These are phyloP conservation scores for Cyberlindnera subsufficiens DNA, from an alignment of 805 yeast genomes.

Conservation along the genomic window DNA sequence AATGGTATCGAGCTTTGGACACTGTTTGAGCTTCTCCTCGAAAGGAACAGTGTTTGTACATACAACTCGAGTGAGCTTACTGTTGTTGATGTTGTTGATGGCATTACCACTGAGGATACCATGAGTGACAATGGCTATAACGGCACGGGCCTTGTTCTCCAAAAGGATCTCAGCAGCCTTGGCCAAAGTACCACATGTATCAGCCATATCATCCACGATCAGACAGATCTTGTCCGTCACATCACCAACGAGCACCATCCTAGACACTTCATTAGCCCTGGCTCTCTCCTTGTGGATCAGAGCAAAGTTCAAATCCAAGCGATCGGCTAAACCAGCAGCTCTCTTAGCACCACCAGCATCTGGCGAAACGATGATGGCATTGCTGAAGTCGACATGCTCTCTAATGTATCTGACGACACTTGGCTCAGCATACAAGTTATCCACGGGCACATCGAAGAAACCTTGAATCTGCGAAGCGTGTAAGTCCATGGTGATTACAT, in stretches of 20 bases:
- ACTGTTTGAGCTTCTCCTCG: conserved; percentile 49
- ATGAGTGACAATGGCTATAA: conserved; percentile 78
- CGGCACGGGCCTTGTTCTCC: conserved; percentile 63
- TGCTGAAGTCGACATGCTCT: conserved; percentile 49
- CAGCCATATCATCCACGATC: conserved; percentile 86
- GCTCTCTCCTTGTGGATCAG: conserved; percentile 82
- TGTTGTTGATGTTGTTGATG: conserved; percentile 60
- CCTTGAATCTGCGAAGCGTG: conserved; percentile 92
- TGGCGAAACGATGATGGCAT: conserved; percentile 76
- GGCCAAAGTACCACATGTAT: conserved; percentile 80
- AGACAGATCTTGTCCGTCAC: conserved; percentile 70
- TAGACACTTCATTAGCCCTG: conserved; percentile 74
- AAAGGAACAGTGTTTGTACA: conserved; percentile 81
- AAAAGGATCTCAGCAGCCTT: conserved; percentile 75
- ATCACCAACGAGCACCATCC: conserved; percentile 85
- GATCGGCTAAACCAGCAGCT: conserved; percentile 81
- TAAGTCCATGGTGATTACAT: conserved; percentile 80
- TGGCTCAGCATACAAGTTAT: conserved; percentile 81
- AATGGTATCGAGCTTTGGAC: conserved; percentile 61
- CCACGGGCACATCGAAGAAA: conserved; percentile 77
- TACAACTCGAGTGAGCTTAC: conserved; percentile 61
- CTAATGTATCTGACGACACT: conserved; percentile 69
- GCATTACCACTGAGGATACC: conserved; percentile 77
- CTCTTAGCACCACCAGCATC: conserved; percentile 91
- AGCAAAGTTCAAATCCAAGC: conserved; percentile 74